phyloP scores from a whole-genome alignment of 495 filamentous ascomycete species.

The Penicillium argentinense region DNA sequence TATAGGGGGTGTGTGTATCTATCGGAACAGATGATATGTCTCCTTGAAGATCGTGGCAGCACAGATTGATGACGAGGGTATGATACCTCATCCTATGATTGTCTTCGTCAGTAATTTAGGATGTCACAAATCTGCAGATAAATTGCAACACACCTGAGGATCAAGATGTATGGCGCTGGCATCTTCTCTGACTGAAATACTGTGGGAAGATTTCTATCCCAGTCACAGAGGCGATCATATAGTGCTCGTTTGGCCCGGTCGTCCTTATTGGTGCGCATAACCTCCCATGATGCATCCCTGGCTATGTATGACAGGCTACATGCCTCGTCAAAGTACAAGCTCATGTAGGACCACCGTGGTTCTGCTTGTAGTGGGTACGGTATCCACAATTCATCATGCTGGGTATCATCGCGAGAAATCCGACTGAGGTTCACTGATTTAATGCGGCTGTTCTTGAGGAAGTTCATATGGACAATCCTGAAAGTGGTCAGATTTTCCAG shows the following conservation, averaged over 20 bases:
- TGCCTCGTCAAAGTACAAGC: constrained; percentile 32
- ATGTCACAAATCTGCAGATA: not conserved
- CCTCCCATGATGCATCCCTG: constrained; percentile 17
- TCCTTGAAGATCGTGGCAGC: constrained; percentile 16
- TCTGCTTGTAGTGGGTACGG: constrained; percentile 24
- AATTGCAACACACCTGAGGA: constrained; percentile 23
- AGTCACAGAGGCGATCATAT: constrained; percentile 21
- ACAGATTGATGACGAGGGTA: constrained; percentile 29
- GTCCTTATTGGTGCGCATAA: constrained; percentile 15
- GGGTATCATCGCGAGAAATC: constrained; percentile 11
- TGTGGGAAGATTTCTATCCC: constrained; percentile 19
- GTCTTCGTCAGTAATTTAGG: not conserved
- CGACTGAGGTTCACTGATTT: constrained; percentile 20
- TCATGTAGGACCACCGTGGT: constrained; percentile 9
- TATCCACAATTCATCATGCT: constrained; percentile 14
- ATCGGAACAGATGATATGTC: constrained; percentile 1
- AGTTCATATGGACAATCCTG: constrained; percentile 36
- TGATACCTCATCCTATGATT: constrained; percentile 32
- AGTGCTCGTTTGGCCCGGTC: constrained; percentile 17
- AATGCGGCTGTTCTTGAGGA: constrained; percentile 31
- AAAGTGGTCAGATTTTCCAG: too few species aligned
- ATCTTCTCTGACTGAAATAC: constrained; percentile 12
- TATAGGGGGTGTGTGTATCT: constrained; percentile 1
- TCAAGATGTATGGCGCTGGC: constrained; percentile 29
- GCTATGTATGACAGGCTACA: constrained; percentile 33